Conservation (phyloP, 768 basidiomycete species). For the Xanthoconium stramineum region DNA sequence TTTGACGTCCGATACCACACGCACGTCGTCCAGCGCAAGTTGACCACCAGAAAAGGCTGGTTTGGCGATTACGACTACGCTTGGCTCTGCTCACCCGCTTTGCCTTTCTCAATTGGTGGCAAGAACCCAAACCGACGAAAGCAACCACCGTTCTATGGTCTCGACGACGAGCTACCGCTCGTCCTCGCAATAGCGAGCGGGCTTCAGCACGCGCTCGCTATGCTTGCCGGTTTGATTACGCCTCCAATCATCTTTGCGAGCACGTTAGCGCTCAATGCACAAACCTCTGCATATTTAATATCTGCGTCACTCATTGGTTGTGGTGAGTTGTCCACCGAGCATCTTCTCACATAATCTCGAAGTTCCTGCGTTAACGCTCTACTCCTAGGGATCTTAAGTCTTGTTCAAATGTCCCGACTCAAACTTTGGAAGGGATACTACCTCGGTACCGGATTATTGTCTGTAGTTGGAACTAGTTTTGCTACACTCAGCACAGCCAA, state of each 20-base stretch:
- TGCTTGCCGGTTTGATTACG: constrained; percentile 80
- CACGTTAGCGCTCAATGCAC: constrained; percentile 53
- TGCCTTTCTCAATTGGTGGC: constrained; percentile 52
- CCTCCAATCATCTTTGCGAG: constrained; percentile 80
- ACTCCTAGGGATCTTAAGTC: constrained; percentile 61
- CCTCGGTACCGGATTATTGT: constrained; percentile 76
- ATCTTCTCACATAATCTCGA: not conserved
- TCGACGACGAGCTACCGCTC: constrained; percentile 71
- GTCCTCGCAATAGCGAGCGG: constrained; percentile 71
- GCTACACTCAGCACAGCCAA: constrained; percentile 72
- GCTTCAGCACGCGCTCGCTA: constrained; percentile 73
- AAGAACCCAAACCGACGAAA: constrained; percentile 25
- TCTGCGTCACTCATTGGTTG: constrained; percentile 79
- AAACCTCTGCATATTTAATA: constrained; percentile 71
- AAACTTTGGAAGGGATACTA: constrained; percentile 60
- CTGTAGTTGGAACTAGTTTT: constrained; percentile 81
- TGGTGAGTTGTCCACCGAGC: constrained; percentile 40
- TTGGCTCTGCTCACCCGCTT: constrained; percentile 65
- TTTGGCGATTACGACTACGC: constrained; percentile 81
- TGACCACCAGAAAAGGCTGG: constrained; percentile 65
- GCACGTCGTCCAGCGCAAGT: constrained; percentile 28
- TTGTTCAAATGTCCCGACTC: constrained; percentile 76
- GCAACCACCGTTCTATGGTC: constrained; percentile 69
- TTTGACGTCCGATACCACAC: constrained; percentile 7
- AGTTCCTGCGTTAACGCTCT: not conserved